Evolutionary conservation across 2,329 filamentous ascomycete genomes (phyloP).

Genomic region (Botrytis fragariae): DNA sequence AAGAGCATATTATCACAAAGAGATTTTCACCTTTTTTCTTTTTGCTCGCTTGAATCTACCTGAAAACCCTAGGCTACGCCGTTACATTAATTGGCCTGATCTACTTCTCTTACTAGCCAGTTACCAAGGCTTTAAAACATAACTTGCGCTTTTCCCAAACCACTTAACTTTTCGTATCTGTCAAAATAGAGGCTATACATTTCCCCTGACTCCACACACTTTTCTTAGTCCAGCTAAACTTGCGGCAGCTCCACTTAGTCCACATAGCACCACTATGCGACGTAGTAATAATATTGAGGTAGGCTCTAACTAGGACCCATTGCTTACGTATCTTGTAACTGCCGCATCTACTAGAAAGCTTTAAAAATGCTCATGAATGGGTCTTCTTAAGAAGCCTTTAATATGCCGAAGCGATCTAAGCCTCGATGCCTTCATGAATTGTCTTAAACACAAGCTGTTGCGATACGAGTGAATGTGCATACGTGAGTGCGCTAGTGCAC

Average conservation of each 20-base stretch:
- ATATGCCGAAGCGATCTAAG: not conserved
- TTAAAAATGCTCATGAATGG: not conserved
- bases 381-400: not conserved
- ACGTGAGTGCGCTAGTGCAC: too few species aligned
- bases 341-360: not conserved
- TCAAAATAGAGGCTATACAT: not conserved
- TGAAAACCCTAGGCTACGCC: not conserved
- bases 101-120: not conserved
- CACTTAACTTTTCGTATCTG: not conserved
- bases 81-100: not conserved
- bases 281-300: not conserved
- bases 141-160: not conserved
- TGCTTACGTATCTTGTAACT: not conserved
- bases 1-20: not conserved
- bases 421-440: not conserved
- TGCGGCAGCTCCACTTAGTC: not conserved
- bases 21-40: too few species aligned
- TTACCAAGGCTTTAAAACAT: not conserved
- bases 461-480: too few species aligned
- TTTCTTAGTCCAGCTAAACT: not conserved
- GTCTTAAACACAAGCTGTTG: not conserved
- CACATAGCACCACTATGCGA: not conserved
- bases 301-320: not conserved
- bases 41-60: not conserved
- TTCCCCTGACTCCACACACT: not conserved